Percentiles rank a stretch among this genome's conserved stretches.
phyloP scores from a whole-genome alignment of 768 basidiomycete species.

The Hygrocybe coccinea region DNA sequence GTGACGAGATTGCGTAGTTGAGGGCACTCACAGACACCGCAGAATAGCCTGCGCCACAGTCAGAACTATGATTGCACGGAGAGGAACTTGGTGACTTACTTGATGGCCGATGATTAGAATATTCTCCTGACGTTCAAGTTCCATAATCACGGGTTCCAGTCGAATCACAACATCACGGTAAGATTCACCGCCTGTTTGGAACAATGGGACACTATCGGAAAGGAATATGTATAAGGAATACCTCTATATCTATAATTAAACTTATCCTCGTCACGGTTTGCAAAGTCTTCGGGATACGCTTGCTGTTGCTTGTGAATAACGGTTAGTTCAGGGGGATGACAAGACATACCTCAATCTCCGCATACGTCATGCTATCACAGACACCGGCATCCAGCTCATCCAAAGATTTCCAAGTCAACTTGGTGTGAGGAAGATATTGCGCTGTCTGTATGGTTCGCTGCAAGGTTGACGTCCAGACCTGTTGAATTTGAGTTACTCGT shows the following conservation, averaged over 20 bases:
- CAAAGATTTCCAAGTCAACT: slow-evolving; percentile 96
- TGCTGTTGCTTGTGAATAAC: slow-evolving; percentile 43
- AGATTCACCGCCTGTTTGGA: slow-evolving; percentile 63
- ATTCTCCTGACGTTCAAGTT: slow-evolving; percentile 95
- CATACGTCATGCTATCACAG: slow-evolving; percentile 99
- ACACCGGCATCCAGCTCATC: slow-evolving; percentile 99
- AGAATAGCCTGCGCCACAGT: slow-evolving; percentile 2
- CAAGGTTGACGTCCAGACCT: slow-evolving; percentile 99
- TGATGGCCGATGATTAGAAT: slow-evolving; percentile 97
- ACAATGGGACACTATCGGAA: neutral
- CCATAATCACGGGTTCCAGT: slow-evolving; percentile 98
- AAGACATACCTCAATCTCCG: slow-evolving; percentile 81
- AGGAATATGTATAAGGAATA: slow-evolving; percentile 6
- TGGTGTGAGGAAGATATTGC: slow-evolving; percentile 72
- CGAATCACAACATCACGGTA: slow-evolving; percentile 96
- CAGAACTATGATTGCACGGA: slow-evolving; percentile 28
- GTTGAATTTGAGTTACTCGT: slow-evolving; percentile 1
- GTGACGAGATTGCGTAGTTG: slow-evolving; percentile 69
- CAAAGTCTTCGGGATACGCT: slow-evolving; percentile 96
- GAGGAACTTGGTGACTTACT: slow-evolving; percentile 38
- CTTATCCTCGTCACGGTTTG: slow-evolving; percentile 97
- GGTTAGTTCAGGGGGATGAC: neutral
- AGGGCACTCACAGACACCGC: slow-evolving; percentile 9
- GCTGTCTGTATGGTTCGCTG: slow-evolving; percentile 90
- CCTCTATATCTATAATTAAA: slow-evolving; percentile 98